phyloP scores from a whole-genome alignment of 768 basidiomycete genomes.

The Cystofilobasidium bisporidii region DNA sequence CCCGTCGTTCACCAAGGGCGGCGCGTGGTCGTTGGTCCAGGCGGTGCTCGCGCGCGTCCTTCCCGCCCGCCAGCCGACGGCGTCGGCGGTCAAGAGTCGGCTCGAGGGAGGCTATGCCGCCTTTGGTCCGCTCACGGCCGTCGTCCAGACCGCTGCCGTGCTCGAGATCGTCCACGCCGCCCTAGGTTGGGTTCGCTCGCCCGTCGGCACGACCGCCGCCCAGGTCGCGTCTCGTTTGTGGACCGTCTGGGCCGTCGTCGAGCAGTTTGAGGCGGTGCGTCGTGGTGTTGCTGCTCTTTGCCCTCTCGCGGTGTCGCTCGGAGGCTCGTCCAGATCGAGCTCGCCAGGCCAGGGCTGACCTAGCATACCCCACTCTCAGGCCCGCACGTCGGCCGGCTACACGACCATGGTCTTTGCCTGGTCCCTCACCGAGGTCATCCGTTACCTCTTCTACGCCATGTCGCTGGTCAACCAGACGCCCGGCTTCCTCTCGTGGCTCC shows the following conservation, averaged over 20 bases:
- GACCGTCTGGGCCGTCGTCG: slow-evolving; percentile 74
- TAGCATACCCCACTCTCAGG: slow-evolving; percentile 27
- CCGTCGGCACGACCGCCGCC: slow-evolving; percentile 59
- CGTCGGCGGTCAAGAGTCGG: slow-evolving; percentile 43
- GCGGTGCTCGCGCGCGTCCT: not conserved
- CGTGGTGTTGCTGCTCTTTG: slow-evolving; percentile 2
- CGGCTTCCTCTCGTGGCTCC: slow-evolving; percentile 42
- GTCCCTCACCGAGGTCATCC: slow-evolving; percentile 81
- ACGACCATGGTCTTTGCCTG: slow-evolving; percentile 87
- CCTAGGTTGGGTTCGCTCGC: slow-evolving; percentile 68
- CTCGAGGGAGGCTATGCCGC: slow-evolving; percentile 53
- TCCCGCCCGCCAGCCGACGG: not conserved
- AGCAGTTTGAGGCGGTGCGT: slow-evolving; percentile 55
- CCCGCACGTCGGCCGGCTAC: slow-evolving; percentile 67
- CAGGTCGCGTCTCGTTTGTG: slow-evolving; percentile 75
- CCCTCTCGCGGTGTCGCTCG: too few relatives aligned
- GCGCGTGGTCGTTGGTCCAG: slow-evolving; percentile 21
- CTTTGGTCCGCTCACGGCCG: slow-evolving; percentile 53
- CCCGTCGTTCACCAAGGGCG: slow-evolving; percentile 1
- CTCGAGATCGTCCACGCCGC: slow-evolving; percentile 76
- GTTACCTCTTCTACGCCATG: slow-evolving; percentile 77
- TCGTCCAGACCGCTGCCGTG: slow-evolving; percentile 72
- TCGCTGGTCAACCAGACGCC: slow-evolving; percentile 52
- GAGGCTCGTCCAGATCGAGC: too few relatives aligned
- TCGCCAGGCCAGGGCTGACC: too few relatives aligned